Percentiles rank a stretch among this genome's conserved stretches.
phyloP scores from a whole-genome alignment of 1,284 basidiomycete species.

The Ceratorhiza oryzae-sativae region DNA sequence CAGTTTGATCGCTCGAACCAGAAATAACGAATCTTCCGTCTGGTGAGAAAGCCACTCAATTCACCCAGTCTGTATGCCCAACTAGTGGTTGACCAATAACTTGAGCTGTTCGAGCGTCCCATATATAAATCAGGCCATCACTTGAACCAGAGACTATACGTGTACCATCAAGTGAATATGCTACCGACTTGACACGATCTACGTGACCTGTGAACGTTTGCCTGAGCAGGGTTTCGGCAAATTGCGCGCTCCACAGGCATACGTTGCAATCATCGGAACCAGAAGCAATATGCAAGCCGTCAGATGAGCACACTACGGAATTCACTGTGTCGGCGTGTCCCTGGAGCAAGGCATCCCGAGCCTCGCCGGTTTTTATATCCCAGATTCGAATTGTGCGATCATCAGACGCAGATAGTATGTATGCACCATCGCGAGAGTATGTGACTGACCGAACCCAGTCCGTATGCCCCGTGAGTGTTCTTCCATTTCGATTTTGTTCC shows the following conservation, averaged over 20 bases:
- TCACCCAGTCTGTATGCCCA: slow-evolving; percentile 44
- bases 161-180: slow-evolving; percentile 24
- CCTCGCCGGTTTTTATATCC: neutral
- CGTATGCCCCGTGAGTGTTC: neutral
- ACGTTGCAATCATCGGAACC: too few species aligned
- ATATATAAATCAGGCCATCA: slow-evolving; percentile 1
- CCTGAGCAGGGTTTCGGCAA: too few species aligned
- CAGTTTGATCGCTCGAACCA: slow-evolving; percentile 11
- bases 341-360: neutral
- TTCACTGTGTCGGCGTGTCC: neutral
- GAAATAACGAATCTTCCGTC: slow-evolving; percentile 48
- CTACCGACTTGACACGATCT: slow-evolving; percentile 40
- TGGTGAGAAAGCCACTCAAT: slow-evolving; percentile 52
- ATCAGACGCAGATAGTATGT: slow-evolving; percentile 3
- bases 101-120: slow-evolving; percentile 17
- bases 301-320: slow-evolving; percentile 25
- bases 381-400: slow-evolving; percentile 18
- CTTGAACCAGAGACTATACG: neutral
- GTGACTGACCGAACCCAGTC: slow-evolving; percentile 14
- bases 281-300: slow-evolving; percentile 9
- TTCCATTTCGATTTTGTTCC: too few species aligned
- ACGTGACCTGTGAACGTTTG: too few species aligned
- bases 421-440: slow-evolving; percentile 17
- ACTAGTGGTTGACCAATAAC: slow-evolving; percentile 17
- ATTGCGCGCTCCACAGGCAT: too few species aligned